Evolutionary conservation across 164 flowering plant species (phyloP).

Genomic region (Dillenia turbinata): DNA sequence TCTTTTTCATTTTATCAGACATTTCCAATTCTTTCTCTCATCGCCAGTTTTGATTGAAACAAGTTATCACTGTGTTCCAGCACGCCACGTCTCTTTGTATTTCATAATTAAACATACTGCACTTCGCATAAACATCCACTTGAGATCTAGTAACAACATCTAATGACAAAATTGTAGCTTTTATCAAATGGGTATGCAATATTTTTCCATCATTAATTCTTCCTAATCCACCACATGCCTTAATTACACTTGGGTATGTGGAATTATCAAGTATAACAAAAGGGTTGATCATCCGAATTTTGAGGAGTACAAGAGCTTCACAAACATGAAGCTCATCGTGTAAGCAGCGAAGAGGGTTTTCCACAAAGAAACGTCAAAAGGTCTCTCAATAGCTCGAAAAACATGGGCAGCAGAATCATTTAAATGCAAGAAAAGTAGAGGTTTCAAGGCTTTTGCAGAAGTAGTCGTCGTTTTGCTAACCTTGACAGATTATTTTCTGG

Average conservation of each 20-base stretch:
- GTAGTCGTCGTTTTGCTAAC: conserved; percentile 31
- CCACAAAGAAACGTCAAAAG: conserved; percentile 56
- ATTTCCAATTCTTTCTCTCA: conserved; percentile 48
- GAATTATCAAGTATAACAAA: conserved; percentile 38
- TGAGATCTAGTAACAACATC: conserved; percentile 56
- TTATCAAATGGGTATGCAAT: conserved; percentile 45
- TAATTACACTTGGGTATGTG: conserved; percentile 61
- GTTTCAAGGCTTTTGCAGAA: conserved; percentile 33
- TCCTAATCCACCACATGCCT: conserved; percentile 51
- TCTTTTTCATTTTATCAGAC: conserved; percentile 46
- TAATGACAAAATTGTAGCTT: conserved; percentile 26
- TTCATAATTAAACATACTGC: conserved; percentile 33
- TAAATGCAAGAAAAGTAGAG: conserved; percentile 35
- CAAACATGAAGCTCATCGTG: conserved; percentile 42
- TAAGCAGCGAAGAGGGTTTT: conserved; percentile 54
- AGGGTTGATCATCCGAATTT: conserved; percentile 21
- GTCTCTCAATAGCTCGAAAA: conserved; percentile 35
- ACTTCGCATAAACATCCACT: conserved; percentile 55
- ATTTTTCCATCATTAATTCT: conserved; percentile 24
- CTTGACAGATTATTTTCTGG: conserved; percentile 34
- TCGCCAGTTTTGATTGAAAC: conserved; percentile 57
- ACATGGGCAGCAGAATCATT: conserved; percentile 26
- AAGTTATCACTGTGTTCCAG: conserved; percentile 70
- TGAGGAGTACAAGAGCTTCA: conserved; percentile 46
- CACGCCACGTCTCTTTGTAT: conserved; percentile 46